Conservation (phyloP, 179 eudicot genomes). For the Silene coronaria region DNA sequence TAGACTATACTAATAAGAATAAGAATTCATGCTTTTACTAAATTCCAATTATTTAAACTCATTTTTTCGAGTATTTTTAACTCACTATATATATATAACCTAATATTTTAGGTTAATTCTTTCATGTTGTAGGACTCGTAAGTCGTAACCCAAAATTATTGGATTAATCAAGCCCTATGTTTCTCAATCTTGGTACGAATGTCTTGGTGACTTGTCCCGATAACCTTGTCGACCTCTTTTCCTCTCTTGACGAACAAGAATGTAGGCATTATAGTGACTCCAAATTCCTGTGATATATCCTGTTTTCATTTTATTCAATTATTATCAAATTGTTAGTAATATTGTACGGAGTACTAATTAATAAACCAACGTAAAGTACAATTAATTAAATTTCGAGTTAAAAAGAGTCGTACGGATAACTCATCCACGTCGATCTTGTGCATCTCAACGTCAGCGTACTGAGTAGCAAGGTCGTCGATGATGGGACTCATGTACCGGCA, state of each 20-base stretch:
- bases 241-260: conserved; percentile 56
- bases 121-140: no score
- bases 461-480: conserved; percentile 42
- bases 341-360: no score
- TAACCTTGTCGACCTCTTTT: conserved; percentile 44
- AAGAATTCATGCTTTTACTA: no score
- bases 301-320: conserved; percentile 11
- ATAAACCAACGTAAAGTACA: no score
- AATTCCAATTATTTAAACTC: no score
- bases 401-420: conserved; percentile 23
- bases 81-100: no score
- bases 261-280: conserved; percentile 56
- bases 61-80: no score
- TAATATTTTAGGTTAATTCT: no score
- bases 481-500: conserved; percentile 47
- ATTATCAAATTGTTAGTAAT: neutral
- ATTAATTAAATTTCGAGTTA: neutral
- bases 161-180: conserved; percentile 23
- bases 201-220: conserved; percentile 49
- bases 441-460: conserved; percentile 28
- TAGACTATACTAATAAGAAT: no score
- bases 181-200: conserved; percentile 55
- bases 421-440: conserved; percentile 43
- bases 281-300: conserved; percentile 46
- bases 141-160: no score